Percentiles rank a stretch among this genome's conserved stretches.
Evolutionary conservation across 179 eudicot genomes (phyloP).

Genomic region (Drosera spatulata): DNA sequence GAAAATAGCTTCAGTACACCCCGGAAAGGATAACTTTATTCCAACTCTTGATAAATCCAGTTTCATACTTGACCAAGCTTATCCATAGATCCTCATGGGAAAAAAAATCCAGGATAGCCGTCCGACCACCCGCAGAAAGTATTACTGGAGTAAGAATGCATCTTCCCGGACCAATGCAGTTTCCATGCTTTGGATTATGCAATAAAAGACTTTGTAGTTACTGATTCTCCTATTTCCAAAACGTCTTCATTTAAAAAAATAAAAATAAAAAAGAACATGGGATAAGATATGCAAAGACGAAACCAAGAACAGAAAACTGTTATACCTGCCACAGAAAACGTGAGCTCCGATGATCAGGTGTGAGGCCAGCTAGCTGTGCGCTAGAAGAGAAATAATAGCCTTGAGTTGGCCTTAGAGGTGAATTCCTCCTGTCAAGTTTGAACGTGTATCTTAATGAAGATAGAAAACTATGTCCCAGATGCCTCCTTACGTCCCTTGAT

Average conservation of each 20-base stretch:
- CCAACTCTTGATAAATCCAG: no score
- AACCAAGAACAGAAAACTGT: neutral
- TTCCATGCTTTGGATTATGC: no score
- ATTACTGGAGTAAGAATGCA: no score
- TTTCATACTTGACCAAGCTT: no score
- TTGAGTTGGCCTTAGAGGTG: conserved; percentile 67
- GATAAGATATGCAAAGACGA: conserved; percentile 2
- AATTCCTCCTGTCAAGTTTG: conserved; percentile 70
- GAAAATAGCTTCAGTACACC: no score
- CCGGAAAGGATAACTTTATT: no score
- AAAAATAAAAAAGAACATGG: conserved; percentile 2
- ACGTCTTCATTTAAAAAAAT: neutral
- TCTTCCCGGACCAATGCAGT: no score
- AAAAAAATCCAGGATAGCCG: no score
- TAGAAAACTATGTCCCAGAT: conserved; percentile 75
- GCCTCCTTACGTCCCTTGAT: conserved; percentile 67
- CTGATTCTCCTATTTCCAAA: no score
- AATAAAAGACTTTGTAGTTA: no score
- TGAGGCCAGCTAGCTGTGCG: conserved; percentile 68
- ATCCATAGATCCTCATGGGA: no score
- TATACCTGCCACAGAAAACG: conserved; percentile 81
- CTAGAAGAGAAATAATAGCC: conserved; percentile 79
- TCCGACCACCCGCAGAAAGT: no score
- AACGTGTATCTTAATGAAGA: conserved; percentile 75
- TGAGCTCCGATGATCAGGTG: conserved; percentile 62